These are phyloP conservation scores for Choiromyces venosus DNA, from an alignment of 495 filamentous ascomycete genomes.

Conservation along the genomic window DNA sequence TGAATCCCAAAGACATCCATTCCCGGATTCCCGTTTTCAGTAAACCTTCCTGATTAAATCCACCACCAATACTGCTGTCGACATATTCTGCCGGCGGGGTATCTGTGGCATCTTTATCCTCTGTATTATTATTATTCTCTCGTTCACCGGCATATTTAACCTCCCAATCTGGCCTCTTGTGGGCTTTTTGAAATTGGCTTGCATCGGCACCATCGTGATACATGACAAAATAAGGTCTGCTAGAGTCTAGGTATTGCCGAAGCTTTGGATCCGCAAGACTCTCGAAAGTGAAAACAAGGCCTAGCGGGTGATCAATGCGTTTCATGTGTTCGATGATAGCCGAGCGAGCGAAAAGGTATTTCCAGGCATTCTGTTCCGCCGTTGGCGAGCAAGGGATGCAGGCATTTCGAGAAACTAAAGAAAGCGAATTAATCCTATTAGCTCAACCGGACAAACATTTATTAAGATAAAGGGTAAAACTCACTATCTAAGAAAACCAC, in stretches of 20 bases:
- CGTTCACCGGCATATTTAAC: not conserved
- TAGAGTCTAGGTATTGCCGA: constrained; percentile 48
- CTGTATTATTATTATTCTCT: not conserved
- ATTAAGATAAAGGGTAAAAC: constrained; percentile 12
- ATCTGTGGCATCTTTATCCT: constrained; percentile 6
- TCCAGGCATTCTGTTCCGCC: constrained; percentile 36
- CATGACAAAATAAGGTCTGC: constrained; percentile 60
- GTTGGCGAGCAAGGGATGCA: constrained; percentile 19
- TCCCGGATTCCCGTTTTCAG: constrained; percentile 6
- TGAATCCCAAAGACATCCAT: constrained; percentile 33
- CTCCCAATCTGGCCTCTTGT: not conserved
- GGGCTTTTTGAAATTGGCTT: not conserved
- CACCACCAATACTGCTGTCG: not conserved
- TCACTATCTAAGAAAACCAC: constrained; percentile 58
- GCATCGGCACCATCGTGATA: constrained; percentile 56
- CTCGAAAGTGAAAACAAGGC: constrained; percentile 15
- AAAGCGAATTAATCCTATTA: constrained; percentile 23
- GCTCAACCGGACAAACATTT: not conserved
- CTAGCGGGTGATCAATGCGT: constrained; percentile 34
- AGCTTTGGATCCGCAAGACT: constrained; percentile 45
- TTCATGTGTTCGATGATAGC: constrained; percentile 59
- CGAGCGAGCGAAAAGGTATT: constrained; percentile 58
- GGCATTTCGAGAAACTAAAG: constrained; percentile 8
- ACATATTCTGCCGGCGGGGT: not conserved
- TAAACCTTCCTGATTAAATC: constrained; percentile 4